Evolutionary conservation across 1,284 basidiomycete genomes (phyloP).

Genomic region (Rhodotorula mucilaginosa): DNA sequence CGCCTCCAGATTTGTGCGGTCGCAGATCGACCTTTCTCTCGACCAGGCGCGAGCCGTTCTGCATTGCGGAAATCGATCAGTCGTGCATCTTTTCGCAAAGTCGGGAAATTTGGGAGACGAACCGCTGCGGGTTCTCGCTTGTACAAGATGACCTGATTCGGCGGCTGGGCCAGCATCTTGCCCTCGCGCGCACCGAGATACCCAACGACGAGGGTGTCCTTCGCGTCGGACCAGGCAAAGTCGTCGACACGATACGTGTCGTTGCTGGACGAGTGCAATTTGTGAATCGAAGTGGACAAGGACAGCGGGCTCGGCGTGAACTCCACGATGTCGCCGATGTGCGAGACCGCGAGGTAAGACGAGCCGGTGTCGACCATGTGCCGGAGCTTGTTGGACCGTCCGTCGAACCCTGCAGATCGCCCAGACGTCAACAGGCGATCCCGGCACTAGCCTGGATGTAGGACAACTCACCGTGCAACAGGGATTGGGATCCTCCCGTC

Average conservation of each 20-base stretch:
- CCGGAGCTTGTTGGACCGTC: slow-evolving; percentile 30
- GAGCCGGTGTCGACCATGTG: slow-evolving; percentile 27
- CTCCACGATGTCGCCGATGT: slow-evolving; percentile 33
- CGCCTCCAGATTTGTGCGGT: slow-evolving; percentile 30
- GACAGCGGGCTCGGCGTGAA: slow-evolving; percentile 2
- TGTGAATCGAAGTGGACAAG: slow-evolving; percentile 5
- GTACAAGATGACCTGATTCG: slow-evolving; percentile 31
- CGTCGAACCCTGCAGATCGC: slow-evolving; percentile 22
- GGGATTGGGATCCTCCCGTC: not conserved
- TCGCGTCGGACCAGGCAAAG: slow-evolving; percentile 21
- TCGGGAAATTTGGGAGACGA: not conserved
- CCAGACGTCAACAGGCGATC: no score
- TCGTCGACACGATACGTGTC: slow-evolving; percentile 29
- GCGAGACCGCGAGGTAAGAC: slow-evolving; percentile 26
- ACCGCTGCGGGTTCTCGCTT: slow-evolving; percentile 14
- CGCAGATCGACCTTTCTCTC: not conserved
- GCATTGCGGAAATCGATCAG: not conserved
- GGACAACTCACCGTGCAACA: slow-evolving; percentile 19
- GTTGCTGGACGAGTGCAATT: slow-evolving; percentile 14
- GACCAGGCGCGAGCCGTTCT: slow-evolving; percentile 5
- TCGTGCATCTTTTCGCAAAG: not conserved
- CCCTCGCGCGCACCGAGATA: slow-evolving; percentile 25
- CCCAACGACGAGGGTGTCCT: slow-evolving; percentile 30
- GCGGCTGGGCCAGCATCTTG: slow-evolving; percentile 13
- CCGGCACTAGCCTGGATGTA: not conserved